phyloP scores from a whole-genome alignment of 2,329 filamentous ascomycete genomes.

The Sphaerostilbella broomeana region DNA sequence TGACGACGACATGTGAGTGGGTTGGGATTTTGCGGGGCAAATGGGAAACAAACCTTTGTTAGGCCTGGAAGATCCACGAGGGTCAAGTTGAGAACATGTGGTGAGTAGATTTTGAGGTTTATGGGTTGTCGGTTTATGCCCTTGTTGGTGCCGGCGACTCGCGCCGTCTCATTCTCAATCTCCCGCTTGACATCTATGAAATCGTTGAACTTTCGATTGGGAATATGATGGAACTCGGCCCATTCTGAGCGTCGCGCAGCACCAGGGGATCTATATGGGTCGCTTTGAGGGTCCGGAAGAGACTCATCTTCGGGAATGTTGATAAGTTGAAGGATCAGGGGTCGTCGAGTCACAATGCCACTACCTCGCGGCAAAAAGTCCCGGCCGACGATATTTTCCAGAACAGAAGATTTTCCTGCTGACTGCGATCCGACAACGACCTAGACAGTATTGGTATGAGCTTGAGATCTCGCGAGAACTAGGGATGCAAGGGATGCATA shows the following conservation, averaged over 20 bases:
- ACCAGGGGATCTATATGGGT: constrained; percentile 71
- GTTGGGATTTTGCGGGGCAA: not conserved
- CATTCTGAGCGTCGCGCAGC: constrained; percentile 64
- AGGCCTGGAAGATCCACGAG: constrained; percentile 92
- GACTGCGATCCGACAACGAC: constrained; percentile 98
- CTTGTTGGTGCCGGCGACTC: constrained; percentile 91
- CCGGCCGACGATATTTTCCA: constrained; percentile 97
- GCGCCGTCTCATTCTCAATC: constrained; percentile 92
- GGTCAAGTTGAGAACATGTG: constrained; percentile 91
- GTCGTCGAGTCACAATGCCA: constrained; percentile 90
- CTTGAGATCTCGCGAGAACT: constrained; percentile 6
- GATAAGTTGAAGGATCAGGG: constrained; percentile 95
- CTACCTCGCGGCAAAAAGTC: constrained; percentile 95
- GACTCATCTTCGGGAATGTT: constrained; percentile 78
- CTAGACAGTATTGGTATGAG: constrained; percentile 39
- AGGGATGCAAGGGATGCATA: constrained; percentile 36
- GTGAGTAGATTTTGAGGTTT: constrained; percentile 97
- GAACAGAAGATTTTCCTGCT: constrained; percentile 94
- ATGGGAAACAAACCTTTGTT: constrained; percentile 63
- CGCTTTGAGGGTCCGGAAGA: constrained; percentile 56
- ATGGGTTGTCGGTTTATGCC: constrained; percentile 97
- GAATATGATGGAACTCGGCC: constrained; percentile 96
- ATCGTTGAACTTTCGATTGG: constrained; percentile 80
- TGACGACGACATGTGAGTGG: constrained; percentile 3
- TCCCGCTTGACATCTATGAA: constrained; percentile 92